These are phyloP conservation scores for Rhynchosporium graminicola DNA, from an alignment of 2,329 filamentous ascomycete genomes.

Conservation along the genomic window DNA sequence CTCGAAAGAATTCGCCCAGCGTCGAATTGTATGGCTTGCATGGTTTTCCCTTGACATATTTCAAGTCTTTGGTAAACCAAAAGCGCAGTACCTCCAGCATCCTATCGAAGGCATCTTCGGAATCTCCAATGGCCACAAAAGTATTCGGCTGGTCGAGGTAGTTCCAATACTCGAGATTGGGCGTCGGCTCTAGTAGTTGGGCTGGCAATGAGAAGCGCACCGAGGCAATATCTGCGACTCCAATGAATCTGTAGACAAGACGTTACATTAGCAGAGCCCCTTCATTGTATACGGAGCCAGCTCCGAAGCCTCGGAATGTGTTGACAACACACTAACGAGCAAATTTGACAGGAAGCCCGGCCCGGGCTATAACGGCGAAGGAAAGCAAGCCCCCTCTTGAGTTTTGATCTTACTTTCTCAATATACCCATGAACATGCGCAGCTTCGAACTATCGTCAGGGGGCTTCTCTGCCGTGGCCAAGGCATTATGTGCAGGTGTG, in stretches of 20 bases:
- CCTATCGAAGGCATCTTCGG: conserved; percentile 85
- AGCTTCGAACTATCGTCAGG: conserved; percentile 85
- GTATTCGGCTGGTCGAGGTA: conserved; percentile 95
- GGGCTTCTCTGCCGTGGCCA: conserved; percentile 50
- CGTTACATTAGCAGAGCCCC: conserved; percentile 20
- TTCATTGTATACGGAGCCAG: conserved; percentile 9
- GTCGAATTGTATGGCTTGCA: conserved; percentile 99
- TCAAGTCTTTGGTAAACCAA: conserved; percentile 99
- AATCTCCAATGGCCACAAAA: conserved; percentile 80
- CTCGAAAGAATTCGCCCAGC: conserved; percentile 94
- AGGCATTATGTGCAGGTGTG: conserved; percentile 20
- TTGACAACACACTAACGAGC: conserved; percentile 10
- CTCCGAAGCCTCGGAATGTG: conserved; percentile 10
- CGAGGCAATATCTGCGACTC: conserved; percentile 90
- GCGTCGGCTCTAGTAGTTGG: conserved; percentile 91
- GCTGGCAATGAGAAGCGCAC: conserved; percentile 96
- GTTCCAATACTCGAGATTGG: conserved; percentile 99
- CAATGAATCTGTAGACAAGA: conserved; percentile 72
- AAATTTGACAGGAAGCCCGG: conserved; percentile 13
- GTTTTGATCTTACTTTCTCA: conserved; percentile 70
- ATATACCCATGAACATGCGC: conserved; percentile 81
- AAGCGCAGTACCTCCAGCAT: conserved; percentile 95
- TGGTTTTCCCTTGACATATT: conserved; percentile 97
- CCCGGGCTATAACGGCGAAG: conserved; percentile 24
- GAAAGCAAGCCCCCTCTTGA: conserved; percentile 1